These are phyloP conservation scores for Pseudogymnoascus sp. DNA, from an alignment of 2,329 filamentous ascomycete species.

Conservation along the genomic window DNA sequence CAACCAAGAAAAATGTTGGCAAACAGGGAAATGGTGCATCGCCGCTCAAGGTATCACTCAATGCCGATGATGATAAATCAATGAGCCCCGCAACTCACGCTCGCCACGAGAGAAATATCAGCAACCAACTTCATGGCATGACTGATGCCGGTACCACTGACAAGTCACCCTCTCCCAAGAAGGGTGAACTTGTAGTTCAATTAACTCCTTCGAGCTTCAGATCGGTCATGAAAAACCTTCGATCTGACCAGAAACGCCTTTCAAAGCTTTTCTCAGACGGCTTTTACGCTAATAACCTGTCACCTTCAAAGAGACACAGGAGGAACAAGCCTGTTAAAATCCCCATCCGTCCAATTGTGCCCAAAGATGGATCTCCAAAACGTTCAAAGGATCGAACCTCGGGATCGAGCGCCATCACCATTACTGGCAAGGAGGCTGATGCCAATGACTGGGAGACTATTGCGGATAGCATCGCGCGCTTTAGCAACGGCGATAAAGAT, in stretches of 20 bases:
- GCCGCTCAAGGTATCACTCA: not conserved
- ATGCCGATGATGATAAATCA: not conserved
- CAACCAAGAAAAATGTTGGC: not conserved
- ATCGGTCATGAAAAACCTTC: not conserved
- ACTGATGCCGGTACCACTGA: slow-evolving; percentile 20
- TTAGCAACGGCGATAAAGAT: not conserved
- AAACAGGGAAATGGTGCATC: not conserved
- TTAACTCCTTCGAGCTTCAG: not conserved
- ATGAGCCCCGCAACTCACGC: not conserved
- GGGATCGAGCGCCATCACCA: slow-evolving; percentile 3
- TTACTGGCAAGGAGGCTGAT: slow-evolving; percentile 17
- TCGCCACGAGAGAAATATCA: slow-evolving; percentile 14
- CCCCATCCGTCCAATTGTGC: not conserved
- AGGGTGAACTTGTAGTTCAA: not conserved
- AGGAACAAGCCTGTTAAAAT: not conserved
- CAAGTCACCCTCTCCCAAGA: not conserved
- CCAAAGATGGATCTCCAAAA: not conserved
- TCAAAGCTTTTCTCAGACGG: slow-evolving; percentile 18
- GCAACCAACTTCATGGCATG: slow-evolving; percentile 18
- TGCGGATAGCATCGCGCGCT: slow-evolving; percentile 17
- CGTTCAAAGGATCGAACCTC: not conserved
- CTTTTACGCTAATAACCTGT: slow-evolving; percentile 9
- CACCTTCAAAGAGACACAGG: not conserved
- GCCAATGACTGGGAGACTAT: slow-evolving; percentile 29
- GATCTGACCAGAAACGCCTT: slow-evolving; percentile 2